Evolutionary conservation across 306 rosid species (phyloP).

Genomic region (Fagus sylvatica): DNA sequence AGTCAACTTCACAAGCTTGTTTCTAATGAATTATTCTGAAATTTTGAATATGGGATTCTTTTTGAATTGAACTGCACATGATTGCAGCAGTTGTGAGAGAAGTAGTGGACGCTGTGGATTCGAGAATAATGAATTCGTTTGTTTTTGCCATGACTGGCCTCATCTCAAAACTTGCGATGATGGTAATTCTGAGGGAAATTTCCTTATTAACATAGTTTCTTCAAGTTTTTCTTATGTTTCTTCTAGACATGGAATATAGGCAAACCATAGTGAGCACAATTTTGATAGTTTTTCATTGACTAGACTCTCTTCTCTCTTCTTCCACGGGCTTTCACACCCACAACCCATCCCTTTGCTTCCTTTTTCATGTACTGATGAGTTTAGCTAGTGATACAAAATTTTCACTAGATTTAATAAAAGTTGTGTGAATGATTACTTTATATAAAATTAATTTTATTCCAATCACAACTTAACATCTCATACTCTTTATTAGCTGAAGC

Average conservation of each 20-base stretch:
- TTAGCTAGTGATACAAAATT: too few relatives aligned
- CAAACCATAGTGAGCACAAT: too few relatives aligned
- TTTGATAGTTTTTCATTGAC: too few relatives aligned
- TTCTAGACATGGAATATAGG: neutral
- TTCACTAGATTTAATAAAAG: too few relatives aligned
- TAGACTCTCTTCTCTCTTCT: too few relatives aligned
- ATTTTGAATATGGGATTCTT: constrained; percentile 63
- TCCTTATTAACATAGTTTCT: neutral
- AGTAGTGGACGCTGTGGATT: constrained; percentile 72
- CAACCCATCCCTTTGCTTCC: too few relatives aligned
- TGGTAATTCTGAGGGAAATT: constrained; percentile 38
- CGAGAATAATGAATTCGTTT: constrained; percentile 35
- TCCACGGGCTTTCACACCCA: too few relatives aligned
- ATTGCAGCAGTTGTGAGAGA: constrained; percentile 49
- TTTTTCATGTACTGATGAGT: too few relatives aligned
- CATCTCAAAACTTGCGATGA: constrained; percentile 44
- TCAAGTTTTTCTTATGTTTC: neutral
- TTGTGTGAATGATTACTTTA: too few relatives aligned
- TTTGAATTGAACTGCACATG: constrained; percentile 57
- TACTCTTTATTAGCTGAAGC: too few relatives aligned
- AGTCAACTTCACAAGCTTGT: constrained; percentile 22
- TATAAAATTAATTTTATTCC: too few relatives aligned
- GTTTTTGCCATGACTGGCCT: constrained; percentile 57
- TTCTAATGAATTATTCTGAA: constrained; percentile 45
- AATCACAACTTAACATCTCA: too few relatives aligned